Conservation (phyloP, 352 stramenopile genomes). For the Blastocystis sp. region DNA sequence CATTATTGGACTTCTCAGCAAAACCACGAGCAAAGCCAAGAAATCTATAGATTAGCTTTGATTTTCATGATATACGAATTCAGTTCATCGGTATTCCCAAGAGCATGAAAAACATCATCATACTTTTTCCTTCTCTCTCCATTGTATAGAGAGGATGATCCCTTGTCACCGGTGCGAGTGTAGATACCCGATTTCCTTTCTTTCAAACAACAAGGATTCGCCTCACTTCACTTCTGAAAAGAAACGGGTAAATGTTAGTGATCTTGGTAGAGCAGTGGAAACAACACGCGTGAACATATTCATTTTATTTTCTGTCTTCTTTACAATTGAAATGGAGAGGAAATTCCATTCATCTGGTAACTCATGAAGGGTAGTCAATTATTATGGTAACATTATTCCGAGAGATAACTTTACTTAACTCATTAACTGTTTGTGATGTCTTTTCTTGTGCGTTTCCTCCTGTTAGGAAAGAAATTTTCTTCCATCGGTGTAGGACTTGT, state of each 20-base stretch:
- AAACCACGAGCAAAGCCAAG: constrained; percentile 63
- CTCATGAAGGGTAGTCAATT: no score
- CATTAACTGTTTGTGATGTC: not conserved
- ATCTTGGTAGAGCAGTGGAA: not conserved
- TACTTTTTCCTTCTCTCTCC: constrained; percentile 77
- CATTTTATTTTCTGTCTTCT: not conserved
- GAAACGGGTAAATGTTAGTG: not conserved
- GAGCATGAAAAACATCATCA: constrained; percentile 77
- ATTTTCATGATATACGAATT: constrained; percentile 68
- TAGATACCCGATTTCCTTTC: constrained; percentile 70
- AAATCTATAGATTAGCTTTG: constrained; percentile 70
- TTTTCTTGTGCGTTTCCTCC: not conserved
- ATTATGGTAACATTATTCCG: no score
- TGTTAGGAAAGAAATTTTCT: not conserved
- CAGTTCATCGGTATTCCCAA: constrained; percentile 81
- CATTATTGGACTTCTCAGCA: constrained; percentile 54
- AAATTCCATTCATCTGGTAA: no score
- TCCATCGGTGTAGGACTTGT: not conserved
- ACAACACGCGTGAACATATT: constrained; percentile 6
- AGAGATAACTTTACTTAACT: not conserved
- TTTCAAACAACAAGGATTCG: not conserved
- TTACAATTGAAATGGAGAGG: not conserved
- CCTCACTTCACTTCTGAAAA: constrained; percentile 52
- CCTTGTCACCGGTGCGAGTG: constrained; percentile 83
- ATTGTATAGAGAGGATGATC: constrained; percentile 81